Base-by-base conservation (phyloP, 2,329 filamentous ascomycete species). In the Cytospora paraplurivora region DNA sequence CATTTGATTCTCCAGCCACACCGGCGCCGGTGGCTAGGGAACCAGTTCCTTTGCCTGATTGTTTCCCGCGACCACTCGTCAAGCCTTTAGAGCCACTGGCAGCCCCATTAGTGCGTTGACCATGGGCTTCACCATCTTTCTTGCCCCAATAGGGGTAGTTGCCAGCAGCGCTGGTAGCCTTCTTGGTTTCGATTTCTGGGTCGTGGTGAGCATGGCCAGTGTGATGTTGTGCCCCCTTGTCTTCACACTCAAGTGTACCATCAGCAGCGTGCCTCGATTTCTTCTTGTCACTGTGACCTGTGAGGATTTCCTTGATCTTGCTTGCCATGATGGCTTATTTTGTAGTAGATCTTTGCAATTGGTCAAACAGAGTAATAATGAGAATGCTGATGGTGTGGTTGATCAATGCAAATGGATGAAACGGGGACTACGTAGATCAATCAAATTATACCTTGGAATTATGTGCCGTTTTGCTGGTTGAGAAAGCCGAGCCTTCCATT, bases 141-240 rank as follows among this genome's bases (percentile, higher is more conserved):
- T 66, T 37, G 8, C 64, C 64, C 64, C 64, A 66, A 57, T 66
- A 66, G 3, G 64, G 64, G 10, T 66, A 63, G 27, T 66, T 66
- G 2, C 64, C 64, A n/a, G 64, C 64, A 6, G 52, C 61, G 19
- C 64, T 66, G 15, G 62, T 64, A 10, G 62, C 58, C 33, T 64
- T 50, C 32, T 62, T 62, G 12, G 62, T 35, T 32, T 64, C 62
- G 21, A 35, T 33, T 21, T 62, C 62, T 41, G 58, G 58, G n/a
- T 64, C 62, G 7, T 62, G 47, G 7, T 62, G 62, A 15, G 41
- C 17, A 34, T 60, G 50, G 8, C 44, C 49, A 37, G 49, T 53
- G 32, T 64, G 58, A 12, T 59, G 54, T 27, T 21, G 55, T 21
- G 56, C 61, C 37, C 61, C 55, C n/a, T n/a, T 12, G 13, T 55